Conservation (phyloP, 371 early-diverging fungal species). For the Rhizopus arrhizus region DNA sequence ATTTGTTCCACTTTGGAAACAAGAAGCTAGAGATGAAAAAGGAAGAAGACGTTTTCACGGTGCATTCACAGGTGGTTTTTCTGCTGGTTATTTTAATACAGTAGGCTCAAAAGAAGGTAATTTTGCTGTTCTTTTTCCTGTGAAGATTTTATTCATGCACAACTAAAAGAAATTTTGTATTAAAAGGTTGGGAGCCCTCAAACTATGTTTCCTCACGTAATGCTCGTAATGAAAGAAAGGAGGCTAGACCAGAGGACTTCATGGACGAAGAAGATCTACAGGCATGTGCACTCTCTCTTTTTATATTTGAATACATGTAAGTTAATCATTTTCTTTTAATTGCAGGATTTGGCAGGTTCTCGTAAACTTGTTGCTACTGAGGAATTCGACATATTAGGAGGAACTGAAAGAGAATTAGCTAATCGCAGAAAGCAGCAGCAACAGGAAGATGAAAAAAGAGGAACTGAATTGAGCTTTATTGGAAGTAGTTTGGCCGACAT, state of each 20-base stretch:
- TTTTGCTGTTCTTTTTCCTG: background rate
- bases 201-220: constrained; percentile 70
- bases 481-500: constrained; percentile 43
- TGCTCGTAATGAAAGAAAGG: constrained; percentile 46
- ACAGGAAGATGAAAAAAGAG: constrained; percentile 44
- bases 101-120: constrained; percentile 95
- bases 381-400: constrained; percentile 70
- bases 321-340: background rate
- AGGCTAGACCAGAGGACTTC: constrained; percentile 73
- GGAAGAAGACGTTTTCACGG: constrained; percentile 91
- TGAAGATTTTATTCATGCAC: background rate
- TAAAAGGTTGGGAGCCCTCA: constrained; percentile 76
- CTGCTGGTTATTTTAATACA: constrained; percentile 93
- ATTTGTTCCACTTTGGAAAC: constrained; percentile 59
- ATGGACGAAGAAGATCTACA: constrained; percentile 93
- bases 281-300: constrained; percentile 30
- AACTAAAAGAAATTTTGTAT: background rate
- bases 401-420: constrained; percentile 63
- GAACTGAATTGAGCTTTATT: constrained; percentile 34
- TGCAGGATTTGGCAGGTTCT: constrained; percentile 52
- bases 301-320: background rate
- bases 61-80: constrained; percentile 93
- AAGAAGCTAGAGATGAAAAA: constrained; percentile 74
- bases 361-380: constrained; percentile 63
- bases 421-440: constrained; percentile 50